A percentile compares a stretch with the other conserved stretches of the same genome.
These are phyloP conservation scores for Geranomyces variabilis DNA, from an alignment of 192 early-diverging fungal species.

Conservation along the genomic window DNA sequence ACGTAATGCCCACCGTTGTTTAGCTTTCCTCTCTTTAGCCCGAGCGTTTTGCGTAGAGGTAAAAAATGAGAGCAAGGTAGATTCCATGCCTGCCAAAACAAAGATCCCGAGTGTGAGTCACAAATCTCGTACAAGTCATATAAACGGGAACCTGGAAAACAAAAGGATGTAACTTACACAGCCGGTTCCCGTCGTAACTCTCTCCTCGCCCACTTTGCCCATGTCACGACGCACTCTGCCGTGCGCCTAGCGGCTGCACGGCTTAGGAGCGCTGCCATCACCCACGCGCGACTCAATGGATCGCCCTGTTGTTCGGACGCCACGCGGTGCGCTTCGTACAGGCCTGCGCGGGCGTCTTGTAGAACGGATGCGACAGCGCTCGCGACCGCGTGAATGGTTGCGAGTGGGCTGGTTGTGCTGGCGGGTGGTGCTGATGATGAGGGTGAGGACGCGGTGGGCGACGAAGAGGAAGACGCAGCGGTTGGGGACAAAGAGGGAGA, in stretches of 20 bases:
- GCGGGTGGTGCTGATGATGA: neutral
- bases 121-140: no score
- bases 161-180: conserved; percentile 32
- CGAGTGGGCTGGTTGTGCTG: neutral
- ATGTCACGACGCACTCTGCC: neutral
- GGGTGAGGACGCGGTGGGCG: neutral
- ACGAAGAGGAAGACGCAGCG: neutral
- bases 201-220: conserved; percentile 21
- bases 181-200: conserved; percentile 25
- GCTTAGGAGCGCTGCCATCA: neutral
- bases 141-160: no score
- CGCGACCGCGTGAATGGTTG: neutral
- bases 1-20: no score
- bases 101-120: no score
- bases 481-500: neutral
- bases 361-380: neutral
- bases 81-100: conserved; percentile 21
- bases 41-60: conserved; percentile 7
- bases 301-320: conserved; percentile 3
- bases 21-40: neutral
- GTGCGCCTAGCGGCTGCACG: conserved; percentile 3
- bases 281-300: neutral
- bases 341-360: neutral
- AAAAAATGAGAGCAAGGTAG: conserved; percentile 25
- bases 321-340: neutral